Conservation (phyloP, 2,329 filamentous ascomycete species). For the Pseudocercospora pini-densiflorae region DNA sequence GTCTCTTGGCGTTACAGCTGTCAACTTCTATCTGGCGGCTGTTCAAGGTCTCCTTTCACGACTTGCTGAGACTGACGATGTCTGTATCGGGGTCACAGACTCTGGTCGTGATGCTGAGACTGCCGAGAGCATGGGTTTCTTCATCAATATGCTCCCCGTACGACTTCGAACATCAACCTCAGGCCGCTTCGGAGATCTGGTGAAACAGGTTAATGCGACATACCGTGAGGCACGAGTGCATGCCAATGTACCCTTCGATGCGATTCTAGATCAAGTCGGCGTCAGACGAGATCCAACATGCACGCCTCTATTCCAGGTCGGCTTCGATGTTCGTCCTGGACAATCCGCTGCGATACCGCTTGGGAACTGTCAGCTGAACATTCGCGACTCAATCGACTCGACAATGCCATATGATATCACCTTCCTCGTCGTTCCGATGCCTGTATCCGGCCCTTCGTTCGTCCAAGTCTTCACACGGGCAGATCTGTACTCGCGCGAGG, state of each 20-base stretch:
- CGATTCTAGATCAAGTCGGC: constrained; percentile 39
- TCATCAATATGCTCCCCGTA: constrained; percentile 48
- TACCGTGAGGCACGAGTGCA: constrained; percentile 33
- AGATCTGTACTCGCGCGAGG: constrained; percentile 26
- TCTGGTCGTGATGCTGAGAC: constrained; percentile 40
- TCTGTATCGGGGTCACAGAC: constrained; percentile 50
- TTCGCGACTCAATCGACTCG: constrained; percentile 16
- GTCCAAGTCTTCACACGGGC: constrained; percentile 20
- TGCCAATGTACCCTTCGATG: constrained; percentile 40
- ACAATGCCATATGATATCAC: constrained; percentile 22
- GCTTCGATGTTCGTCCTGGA: constrained; percentile 37
- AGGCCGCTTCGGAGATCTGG: constrained; percentile 13
- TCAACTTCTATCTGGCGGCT: constrained; percentile 45
- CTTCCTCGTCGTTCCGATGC: constrained; percentile 24
- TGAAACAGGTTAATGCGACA: constrained; percentile 17
- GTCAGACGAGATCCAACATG: constrained; percentile 32
- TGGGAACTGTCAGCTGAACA: constrained; percentile 20
- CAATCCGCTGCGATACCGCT: constrained; percentile 18
- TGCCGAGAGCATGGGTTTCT: constrained; percentile 42
- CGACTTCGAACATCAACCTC: constrained; percentile 27
- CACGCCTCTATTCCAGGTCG: constrained; percentile 45
- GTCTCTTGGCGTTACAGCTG: constrained; percentile 24
- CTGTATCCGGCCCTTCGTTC: constrained; percentile 18
- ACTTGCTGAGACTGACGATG: constrained; percentile 35
- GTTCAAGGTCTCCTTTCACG: constrained; percentile 40